Base-by-base conservation (phyloP, 345 rosid species). In the Eucalyptus cladocalyx region DNA sequence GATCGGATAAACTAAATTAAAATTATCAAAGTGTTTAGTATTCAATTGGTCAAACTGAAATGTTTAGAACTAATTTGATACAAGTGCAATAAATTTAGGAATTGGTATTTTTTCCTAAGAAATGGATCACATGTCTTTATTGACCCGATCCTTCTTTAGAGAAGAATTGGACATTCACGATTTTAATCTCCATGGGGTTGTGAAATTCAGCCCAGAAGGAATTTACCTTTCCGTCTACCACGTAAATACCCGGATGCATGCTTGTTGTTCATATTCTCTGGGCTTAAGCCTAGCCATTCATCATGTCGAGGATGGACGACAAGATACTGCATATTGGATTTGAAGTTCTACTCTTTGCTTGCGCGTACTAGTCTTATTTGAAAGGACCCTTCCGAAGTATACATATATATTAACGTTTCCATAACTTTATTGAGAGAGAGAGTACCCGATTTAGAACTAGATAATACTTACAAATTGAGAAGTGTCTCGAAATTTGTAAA, bases 1-100 rank as follows among this genome's bases (percentile, higher is more conserved):
- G 3, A 56, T 1, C 0, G 6, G 13, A 56, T 56, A 5, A 5
- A 24, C 3, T 9, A 56, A 3, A 19, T 53, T 53, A 4, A 24
- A 56, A 24, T 56, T 56, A 11, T 56, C 62, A 56, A 56, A 56
- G 10, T 56, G 0, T 24, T 56, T 56, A 56, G 4, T 56, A 56
- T 2, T 56, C 6, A 56, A 56, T 24, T 56, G 2, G 2, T 10
- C 6, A 56, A 23, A 56, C 0, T 56, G 6, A 56, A 56, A 56
- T 9, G 1, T 56, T 56, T 9, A 24, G 30, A 24, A 56, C 13
- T 56, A 24, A 56, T 23, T 56, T 56, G 13, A 24, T 24, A 24
- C 3, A 0, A 9, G 30, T 56, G 8, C 6, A 56, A 56, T 23
- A 56, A 0, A 56, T 56, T 24, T 56, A 56, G 30, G 62, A 24